Percentiles rank a stretch among this genome's conserved stretches.
These are phyloP conservation scores for Capsicum baccatum DNA, from an alignment of 257 asterid genomes.

Conservation along the genomic window DNA sequence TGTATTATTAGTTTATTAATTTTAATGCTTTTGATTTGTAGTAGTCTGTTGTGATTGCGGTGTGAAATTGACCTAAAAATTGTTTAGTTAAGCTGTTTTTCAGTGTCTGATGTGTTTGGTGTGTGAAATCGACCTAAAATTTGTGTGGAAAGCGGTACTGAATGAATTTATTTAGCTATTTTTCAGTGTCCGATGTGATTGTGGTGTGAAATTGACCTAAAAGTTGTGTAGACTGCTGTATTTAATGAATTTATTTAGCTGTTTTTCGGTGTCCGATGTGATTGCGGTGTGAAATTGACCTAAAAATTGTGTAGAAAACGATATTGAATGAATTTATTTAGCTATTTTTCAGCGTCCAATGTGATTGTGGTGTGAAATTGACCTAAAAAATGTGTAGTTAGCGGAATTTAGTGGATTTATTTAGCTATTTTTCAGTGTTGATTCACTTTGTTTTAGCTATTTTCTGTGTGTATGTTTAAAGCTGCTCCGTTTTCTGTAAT, in stretches of 20 bases:
- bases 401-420: background rate
- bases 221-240: no score
- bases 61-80: no score
- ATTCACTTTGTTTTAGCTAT: background rate
- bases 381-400: background rate
- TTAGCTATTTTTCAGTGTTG: constrained; percentile 13
- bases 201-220: background rate
- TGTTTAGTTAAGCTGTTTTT: no score
- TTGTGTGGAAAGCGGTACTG: no score
- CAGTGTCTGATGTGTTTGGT: background rate
- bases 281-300: no score
- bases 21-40: background rate
- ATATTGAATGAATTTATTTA: background rate
- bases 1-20: background rate
- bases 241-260: no score
- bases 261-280: no score
- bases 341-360: no score
- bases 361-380: background rate
- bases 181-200: background rate
- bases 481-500: no score
- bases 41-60: background rate
- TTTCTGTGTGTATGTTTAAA: no score
- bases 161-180: no score
- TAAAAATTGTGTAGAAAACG: background rate
- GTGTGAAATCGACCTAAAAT: no score